These are phyloP conservation scores for Starmerella kuoi DNA, from an alignment of 805 yeast species.

Conservation along the genomic window DNA sequence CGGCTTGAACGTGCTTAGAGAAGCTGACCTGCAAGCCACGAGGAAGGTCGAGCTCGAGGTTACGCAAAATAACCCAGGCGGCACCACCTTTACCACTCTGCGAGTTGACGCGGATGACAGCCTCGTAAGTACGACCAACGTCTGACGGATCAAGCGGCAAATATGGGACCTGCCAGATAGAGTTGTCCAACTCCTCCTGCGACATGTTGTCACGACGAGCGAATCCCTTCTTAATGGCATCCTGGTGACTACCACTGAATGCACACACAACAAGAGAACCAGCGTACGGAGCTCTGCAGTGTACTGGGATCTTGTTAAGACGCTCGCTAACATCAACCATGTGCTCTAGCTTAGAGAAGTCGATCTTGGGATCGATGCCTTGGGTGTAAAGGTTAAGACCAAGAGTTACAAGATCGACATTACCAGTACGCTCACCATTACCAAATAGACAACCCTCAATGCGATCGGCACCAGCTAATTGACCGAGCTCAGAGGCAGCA, in stretches of 20 bases:
- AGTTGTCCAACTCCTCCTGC: constrained; percentile 18
- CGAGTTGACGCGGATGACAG: constrained; percentile 79
- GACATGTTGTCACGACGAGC: constrained; percentile 33
- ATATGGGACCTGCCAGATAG: constrained; percentile 61
- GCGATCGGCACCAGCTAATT: constrained; percentile 77
- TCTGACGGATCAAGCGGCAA: constrained; percentile 76
- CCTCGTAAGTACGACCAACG: constrained; percentile 81
- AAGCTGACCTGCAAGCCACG: constrained; percentile 68
- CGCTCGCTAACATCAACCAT: constrained; percentile 63
- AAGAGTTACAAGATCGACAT: constrained; percentile 67
- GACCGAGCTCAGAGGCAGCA: constrained; percentile 77
- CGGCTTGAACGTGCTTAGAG: constrained; percentile 54
- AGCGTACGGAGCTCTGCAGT: constrained; percentile 70
- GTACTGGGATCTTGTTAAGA: constrained; percentile 71
- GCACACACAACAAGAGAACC: constrained; percentile 77
- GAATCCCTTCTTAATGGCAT: constrained; percentile 78
- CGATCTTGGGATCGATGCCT: constrained; percentile 59
- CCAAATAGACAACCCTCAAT: constrained; percentile 80
- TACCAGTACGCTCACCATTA: constrained; percentile 80
- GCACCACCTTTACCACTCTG: constrained; percentile 87
- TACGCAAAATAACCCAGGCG: constrained; percentile 71
- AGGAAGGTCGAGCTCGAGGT: constrained; percentile 68
- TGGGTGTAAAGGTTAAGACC: constrained; percentile 70
- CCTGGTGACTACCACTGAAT: constrained; percentile 77
- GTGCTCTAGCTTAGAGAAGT: constrained; percentile 53